Base-by-base conservation (phyloP, 1,139 yeast species). In the Pichia sp. region DNA sequence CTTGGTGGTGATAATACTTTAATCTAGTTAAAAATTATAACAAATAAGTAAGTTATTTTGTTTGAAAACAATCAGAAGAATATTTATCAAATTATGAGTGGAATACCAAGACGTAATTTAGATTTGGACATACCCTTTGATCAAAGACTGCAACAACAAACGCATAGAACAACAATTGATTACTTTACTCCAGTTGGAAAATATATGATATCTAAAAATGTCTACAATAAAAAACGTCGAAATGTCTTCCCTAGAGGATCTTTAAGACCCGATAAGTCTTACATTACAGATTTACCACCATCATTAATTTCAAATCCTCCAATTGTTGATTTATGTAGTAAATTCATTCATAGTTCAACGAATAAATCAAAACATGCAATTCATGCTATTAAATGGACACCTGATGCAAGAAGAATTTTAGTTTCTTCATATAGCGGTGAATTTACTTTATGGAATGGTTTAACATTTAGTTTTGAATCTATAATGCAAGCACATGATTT, bases 401-500 rank as follows among this genome's bases (percentile, higher is more conserved):
- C 97, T 0, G 97, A 90, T 55, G 97, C 97, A 0, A 73, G 97
- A 53, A 70, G 98, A 52, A 70, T 94, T 48, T 72, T 92, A 42
- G 95, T 95, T 7, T 96, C 96, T 0, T 80, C 95, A 20, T 89
- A 86, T 65, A 80, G 89, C 51, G 99, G 99, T 30, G 99, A 92
- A 61, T 90, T 92, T 64, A 90, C 98, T 6, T 70, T 92, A 36
- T 92, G 98, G 98, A 90, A 90, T 63, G 97, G 97, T 12, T 77
- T 86, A 74, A 84, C 96, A 6, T 92, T 92, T 68, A 89, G 87
- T 61, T 90, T 92, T 61, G 99, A 92, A 63, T 87, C 96, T 42
- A 89, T 94, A 55, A 92, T 90, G 94, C 98, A 92, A 68, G 97
- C 98, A 1, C 98, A 94, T 65, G 98, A 94, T 62, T 75, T 84